Conservation (phyloP, 2,329 filamentous ascomycete genomes). For the Fusarium metavorans region DNA sequence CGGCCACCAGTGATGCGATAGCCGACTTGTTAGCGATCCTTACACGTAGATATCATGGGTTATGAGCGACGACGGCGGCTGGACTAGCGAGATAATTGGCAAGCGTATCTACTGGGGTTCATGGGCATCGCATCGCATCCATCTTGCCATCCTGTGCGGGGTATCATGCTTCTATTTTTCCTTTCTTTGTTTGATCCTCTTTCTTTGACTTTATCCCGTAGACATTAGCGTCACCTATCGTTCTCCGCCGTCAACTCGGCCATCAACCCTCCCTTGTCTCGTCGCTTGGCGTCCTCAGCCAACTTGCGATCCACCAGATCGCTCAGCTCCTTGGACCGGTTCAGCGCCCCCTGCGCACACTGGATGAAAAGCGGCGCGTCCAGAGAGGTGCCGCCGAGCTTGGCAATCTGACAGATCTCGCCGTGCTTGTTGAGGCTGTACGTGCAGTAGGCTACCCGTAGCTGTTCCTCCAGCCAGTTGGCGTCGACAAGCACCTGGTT, state of each 20-base stretch:
- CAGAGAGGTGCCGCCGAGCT: conserved; percentile 85
- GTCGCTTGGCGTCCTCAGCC: conserved; percentile 80
- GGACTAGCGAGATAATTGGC: conserved; percentile 2
- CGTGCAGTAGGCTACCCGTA: conserved; percentile 78
- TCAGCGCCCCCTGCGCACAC: conserved; percentile 79
- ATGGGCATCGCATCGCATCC: conserved; percentile 30
- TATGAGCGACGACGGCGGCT: conserved; percentile 33
- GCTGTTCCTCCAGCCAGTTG: conserved; percentile 79
- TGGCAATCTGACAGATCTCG: conserved; percentile 91
- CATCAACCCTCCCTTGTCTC: conserved; percentile 82
- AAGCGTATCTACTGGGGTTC: conserved; percentile 29
- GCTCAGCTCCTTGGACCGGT: conserved; percentile 85
- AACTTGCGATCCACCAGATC: conserved; percentile 78
- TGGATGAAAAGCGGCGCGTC: conserved; percentile 83
- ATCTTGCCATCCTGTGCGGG: conserved; percentile 28
- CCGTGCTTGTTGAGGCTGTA: conserved; percentile 91
- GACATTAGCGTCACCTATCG: conserved; percentile 64
- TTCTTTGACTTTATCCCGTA: conserved; percentile 23
- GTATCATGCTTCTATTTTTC: conserved; percentile 47
- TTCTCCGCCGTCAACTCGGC: conserved; percentile 87
- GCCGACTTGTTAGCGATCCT: conserved; percentile 37
- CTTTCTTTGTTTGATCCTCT: conserved; percentile 33
- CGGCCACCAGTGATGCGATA: conserved; percentile 93
- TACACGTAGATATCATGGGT: conserved; percentile 21
- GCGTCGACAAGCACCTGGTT: conserved; percentile 78